Evolutionary conservation across 306 rosid species (phyloP).

Genomic region (Aeschynomene evenia): DNA sequence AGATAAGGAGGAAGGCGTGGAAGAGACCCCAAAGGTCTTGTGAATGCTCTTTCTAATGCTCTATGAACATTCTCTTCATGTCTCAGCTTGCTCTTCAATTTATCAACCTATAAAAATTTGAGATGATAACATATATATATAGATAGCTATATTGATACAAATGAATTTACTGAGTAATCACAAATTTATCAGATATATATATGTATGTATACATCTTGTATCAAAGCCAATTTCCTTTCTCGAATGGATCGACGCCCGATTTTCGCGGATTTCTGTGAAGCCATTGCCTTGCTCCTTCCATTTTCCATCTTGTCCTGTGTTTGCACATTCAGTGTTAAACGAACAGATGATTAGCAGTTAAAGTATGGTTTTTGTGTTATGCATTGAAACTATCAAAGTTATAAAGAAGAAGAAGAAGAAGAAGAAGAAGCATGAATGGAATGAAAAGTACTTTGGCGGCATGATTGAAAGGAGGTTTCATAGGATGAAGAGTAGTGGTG

Average conservation of each 20-base stretch:
- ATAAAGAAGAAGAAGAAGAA: background rate
- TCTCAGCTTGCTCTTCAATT: constrained; percentile 90
- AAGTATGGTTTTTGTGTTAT: background rate
- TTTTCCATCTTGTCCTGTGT: constrained; percentile 71
- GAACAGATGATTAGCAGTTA: constrained; percentile 30
- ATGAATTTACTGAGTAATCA: no score
- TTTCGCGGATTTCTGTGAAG: constrained; percentile 48
- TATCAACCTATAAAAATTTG: constrained; percentile 66
- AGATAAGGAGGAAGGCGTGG: constrained; percentile 99
- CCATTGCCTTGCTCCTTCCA: constrained; percentile 45
- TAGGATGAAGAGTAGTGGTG: constrained; percentile 53
- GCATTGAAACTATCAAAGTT: background rate
- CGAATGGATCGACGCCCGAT: constrained; percentile 56
- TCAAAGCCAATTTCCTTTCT: constrained; percentile 78
- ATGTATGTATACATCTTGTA: constrained; percentile 89
- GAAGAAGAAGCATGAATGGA: constrained; percentile 4
- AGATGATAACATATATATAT: background rate
- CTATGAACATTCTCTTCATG: constrained; percentile 95
- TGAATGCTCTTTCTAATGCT: constrained; percentile 90
- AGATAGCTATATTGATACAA: constrained; percentile 1
- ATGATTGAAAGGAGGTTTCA: constrained; percentile 47
- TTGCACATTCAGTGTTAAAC: constrained; percentile 37
- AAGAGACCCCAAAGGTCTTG: constrained; percentile 87
- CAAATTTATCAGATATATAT: no score
- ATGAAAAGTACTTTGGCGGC: constrained; percentile 47